A percentile compares a stretch with the other conserved stretches of the same genome.
These are phyloP conservation scores for Dioscorea dumetorum DNA, from an alignment of 106 monocot genomes.

Conservation along the genomic window DNA sequence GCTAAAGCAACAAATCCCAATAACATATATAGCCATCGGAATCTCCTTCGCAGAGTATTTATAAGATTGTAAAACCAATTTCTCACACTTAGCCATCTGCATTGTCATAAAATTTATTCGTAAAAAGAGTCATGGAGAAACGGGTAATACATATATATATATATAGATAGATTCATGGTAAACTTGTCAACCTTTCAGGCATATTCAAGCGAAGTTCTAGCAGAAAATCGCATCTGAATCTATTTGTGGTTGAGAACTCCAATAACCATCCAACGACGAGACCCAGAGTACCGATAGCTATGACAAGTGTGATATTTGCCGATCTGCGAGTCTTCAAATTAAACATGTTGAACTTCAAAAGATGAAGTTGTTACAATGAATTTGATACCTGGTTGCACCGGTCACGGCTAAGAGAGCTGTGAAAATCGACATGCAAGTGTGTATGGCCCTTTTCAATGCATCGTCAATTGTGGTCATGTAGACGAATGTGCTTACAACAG, in stretches of 20 bases:
- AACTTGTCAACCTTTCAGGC: conserved; percentile 27
- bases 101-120: not conserved
- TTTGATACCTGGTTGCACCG: conserved; percentile 69
- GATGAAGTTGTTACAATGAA: not conserved
- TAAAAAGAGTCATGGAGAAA: not conserved
- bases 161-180: not conserved
- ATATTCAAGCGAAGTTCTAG: conserved; percentile 24
- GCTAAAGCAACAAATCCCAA: conserved; percentile 65
- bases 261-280: conserved; percentile 83
- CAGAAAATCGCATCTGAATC: conserved; percentile 22
- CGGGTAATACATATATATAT: not conserved
- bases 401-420: conserved; percentile 81
- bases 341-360: not conserved
- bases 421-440: conserved; percentile 57
- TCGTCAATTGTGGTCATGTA: conserved; percentile 78
- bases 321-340: conserved; percentile 39
- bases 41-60: conserved; percentile 43
- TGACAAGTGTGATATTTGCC: conserved; percentile 61
- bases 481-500: conserved; percentile 87
- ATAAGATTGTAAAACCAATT: conserved; percentile 45
- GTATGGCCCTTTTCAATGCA: conserved; percentile 77
- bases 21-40: conserved; percentile 50
- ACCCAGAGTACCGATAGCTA: conserved; percentile 70
- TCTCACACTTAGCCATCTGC: conserved; percentile 56
- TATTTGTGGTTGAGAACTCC: conserved; percentile 51